Percentiles rank a stretch among this genome's conserved stretches.
phyloP scores from a whole-genome alignment of 805 yeast species.

The Yueomyces sp. region DNA sequence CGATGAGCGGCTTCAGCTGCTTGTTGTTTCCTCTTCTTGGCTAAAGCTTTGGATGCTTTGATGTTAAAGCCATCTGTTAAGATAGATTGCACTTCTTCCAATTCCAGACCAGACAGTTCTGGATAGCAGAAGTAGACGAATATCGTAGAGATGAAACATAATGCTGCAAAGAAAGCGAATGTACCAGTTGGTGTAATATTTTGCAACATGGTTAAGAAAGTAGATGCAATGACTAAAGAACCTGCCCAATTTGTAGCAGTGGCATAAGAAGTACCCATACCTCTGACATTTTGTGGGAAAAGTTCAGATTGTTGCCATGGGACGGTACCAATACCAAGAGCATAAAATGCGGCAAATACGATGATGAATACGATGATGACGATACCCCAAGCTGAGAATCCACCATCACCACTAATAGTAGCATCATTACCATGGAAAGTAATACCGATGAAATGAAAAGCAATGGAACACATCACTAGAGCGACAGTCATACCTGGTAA shows the following conservation, averaged over 20 bases:
- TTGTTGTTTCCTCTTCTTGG: slow-evolving; percentile 31
- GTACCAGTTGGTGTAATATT: slow-evolving; percentile 93
- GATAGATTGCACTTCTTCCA: slow-evolving; percentile 81
- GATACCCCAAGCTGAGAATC: slow-evolving; percentile 75
- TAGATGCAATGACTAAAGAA: slow-evolving; percentile 76
- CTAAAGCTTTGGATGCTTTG: slow-evolving; percentile 43
- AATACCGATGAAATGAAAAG: slow-evolving; percentile 75
- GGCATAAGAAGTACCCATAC: slow-evolving; percentile 80
- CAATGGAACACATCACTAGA: slow-evolving; percentile 70
- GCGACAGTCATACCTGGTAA: slow-evolving; percentile 76
- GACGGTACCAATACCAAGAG: slow-evolving; percentile 90
- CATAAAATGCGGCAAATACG: slow-evolving; percentile 76
- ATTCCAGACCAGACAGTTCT: slow-evolving; percentile 77
- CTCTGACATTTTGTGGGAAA: slow-evolving; percentile 88
- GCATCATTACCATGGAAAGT: slow-evolving; percentile 37
- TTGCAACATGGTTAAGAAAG: slow-evolving; percentile 87
- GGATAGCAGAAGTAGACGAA: slow-evolving; percentile 81
- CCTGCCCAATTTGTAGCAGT: slow-evolving; percentile 96
- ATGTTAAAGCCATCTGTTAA: slow-evolving; percentile 81
- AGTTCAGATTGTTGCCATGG: slow-evolving; percentile 98
- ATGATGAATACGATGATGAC: slow-evolving; percentile 80
- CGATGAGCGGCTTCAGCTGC: slow-evolving; percentile 6
- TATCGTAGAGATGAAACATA: slow-evolving; percentile 57
- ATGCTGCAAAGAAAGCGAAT: slow-evolving; percentile 76
- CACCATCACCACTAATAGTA: slow-evolving; percentile 26